Conservation (phyloP, 106 monocot species). For the Iris macrosiphon region DNA sequence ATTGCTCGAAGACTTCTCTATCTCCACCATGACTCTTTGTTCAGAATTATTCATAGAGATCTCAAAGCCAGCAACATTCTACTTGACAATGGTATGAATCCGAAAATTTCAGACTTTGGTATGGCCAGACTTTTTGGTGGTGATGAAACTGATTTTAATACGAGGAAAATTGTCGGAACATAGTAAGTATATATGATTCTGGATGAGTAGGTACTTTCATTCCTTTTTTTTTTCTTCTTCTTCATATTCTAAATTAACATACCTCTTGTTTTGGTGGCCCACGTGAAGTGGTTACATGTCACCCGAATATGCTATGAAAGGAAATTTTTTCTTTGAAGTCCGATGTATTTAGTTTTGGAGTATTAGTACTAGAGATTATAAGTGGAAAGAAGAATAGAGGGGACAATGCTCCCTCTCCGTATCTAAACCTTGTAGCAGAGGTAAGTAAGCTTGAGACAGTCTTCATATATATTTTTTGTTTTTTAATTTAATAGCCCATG, state of each 20-base stretch:
- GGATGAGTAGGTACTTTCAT: neutral
- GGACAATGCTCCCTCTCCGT: neutral
- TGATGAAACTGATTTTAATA: constrained; percentile 13
- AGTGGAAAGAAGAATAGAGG: constrained; percentile 12
- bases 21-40: constrained; percentile 32
- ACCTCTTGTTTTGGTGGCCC: neutral
- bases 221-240: neutral
- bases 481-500: neutral
- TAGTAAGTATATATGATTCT: constrained; percentile 32
- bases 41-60: constrained; percentile 35
- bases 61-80: constrained; percentile 44
- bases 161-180: constrained; percentile 32
- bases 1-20: constrained; percentile 35
- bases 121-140: constrained; percentile 33
- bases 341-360: constrained; percentile 11
- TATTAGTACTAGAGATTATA: constrained; percentile 4
- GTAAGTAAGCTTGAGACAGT: neutral
- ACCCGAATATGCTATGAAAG: constrained; percentile 15
- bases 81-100: constrained; percentile 30
- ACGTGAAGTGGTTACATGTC: constrained; percentile 23
- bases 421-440: constrained; percentile 8
- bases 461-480: neutral
- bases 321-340: constrained; percentile 8
- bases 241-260: neutral
- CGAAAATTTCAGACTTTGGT: constrained; percentile 46